Percentiles rank a stretch among this genome's conserved stretches.
Conservation (phyloP, 2,329 filamentous ascomycete species). For the Penicillium sumatraense region DNA sequence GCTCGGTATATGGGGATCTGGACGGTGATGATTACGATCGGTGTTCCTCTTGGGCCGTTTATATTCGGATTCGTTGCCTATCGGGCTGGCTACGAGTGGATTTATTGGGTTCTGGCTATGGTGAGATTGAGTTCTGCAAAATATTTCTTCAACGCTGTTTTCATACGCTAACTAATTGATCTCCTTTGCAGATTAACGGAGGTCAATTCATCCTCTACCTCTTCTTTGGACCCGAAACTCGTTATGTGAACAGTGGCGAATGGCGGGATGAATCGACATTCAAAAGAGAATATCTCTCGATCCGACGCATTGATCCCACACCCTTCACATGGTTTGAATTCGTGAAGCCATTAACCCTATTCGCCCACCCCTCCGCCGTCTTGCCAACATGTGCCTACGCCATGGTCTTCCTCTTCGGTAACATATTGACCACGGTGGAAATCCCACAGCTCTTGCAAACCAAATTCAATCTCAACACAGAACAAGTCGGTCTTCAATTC, state of each 20-base stretch:
- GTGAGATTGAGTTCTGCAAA: conserved; percentile 35
- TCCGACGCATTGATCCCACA: conserved; percentile 58
- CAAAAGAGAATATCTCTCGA: conserved; percentile 51
- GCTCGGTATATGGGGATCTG: conserved; percentile 62
- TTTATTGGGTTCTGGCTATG: conserved; percentile 63
- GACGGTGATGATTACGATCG: conserved; percentile 58
- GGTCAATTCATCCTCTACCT: conserved; percentile 62
- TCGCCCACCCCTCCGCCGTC: conserved; percentile 52
- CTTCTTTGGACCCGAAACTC: conserved; percentile 60
- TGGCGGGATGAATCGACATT: conserved; percentile 37
- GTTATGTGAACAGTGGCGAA: conserved; percentile 47
- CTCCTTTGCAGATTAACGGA: conserved; percentile 55
- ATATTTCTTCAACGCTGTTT: conserved; percentile 4
- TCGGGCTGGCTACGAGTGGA: conserved; percentile 61
- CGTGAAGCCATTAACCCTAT: conserved; percentile 55
- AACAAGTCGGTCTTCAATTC: conserved; percentile 65
- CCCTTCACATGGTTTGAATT: conserved; percentile 58
- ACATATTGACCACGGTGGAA: conserved; percentile 62
- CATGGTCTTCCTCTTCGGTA: conserved; percentile 62
- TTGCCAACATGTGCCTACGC: conserved; percentile 61
- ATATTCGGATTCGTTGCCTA: conserved; percentile 52
- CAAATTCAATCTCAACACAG: conserved; percentile 61
- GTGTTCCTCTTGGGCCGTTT: conserved; percentile 49
- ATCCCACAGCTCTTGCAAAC: conserved; percentile 62
- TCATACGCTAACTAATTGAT: conserved; percentile 14